These are phyloP conservation scores for Auricularia auricula-judae DNA, from an alignment of 768 basidiomycete species.

Conservation along the genomic window DNA sequence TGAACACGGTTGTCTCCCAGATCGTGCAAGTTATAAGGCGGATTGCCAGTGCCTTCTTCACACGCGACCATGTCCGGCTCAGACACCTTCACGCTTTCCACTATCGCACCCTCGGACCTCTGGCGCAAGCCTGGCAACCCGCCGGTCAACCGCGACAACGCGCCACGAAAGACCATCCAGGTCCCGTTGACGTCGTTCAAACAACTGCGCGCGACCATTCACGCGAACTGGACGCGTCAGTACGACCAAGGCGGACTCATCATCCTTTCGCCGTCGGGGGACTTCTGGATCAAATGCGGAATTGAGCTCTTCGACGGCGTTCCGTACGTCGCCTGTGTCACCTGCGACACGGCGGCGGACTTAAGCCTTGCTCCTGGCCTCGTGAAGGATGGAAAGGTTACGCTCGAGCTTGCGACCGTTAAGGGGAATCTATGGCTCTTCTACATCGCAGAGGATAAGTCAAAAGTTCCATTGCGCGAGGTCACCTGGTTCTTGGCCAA, in stretches of 20 bases:
- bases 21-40: too few species aligned
- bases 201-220: constrained; percentile 15
- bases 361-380: constrained; percentile 16
- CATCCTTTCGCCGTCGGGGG: constrained; percentile 7
- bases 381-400: background rate
- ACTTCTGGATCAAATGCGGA: constrained; percentile 19
- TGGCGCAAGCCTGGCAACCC: constrained; percentile 19
- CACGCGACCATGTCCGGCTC: too few species aligned
- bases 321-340: constrained; percentile 17
- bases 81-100: background rate
- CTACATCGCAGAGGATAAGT: constrained; percentile 6
- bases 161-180: constrained; percentile 7
- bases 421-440: constrained; percentile 15
- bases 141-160: constrained; percentile 12
- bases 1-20: too few species aligned
- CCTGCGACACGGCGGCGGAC: constrained; percentile 13
- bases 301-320: constrained; percentile 18
- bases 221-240: constrained; percentile 16
- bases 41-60: too few species aligned
- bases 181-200: constrained; percentile 11
- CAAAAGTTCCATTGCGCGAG: constrained; percentile 14
- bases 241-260: constrained; percentile 23
- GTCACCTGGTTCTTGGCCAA: constrained; percentile 19
- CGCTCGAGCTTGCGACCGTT: constrained; percentile 1
- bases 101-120: constrained; percentile 12